Base-by-base conservation (phyloP, 2,329 filamentous ascomycete genomes). In the Paracamarosporium sp. region DNA sequence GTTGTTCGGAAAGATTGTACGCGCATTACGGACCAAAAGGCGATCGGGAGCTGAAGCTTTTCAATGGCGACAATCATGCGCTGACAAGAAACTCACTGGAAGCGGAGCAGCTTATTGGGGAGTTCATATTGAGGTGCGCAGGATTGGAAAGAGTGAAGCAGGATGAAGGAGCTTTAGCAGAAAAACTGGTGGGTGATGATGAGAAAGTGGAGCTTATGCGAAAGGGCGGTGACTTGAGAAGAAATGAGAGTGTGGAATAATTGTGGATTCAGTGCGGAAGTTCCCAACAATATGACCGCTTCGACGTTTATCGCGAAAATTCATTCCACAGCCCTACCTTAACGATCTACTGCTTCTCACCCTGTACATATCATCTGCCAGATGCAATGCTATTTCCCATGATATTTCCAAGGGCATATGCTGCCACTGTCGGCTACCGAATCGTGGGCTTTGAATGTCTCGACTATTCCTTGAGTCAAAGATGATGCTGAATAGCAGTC, bases 11-110 rank as follows among this genome's bases (percentile, higher is more conserved):
- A 61, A 62, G 67, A 48, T 55, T 81, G 56, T 79, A 74, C 57
- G 61, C 66, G 15, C 61, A 66, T 61, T 81, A 81, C 65, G 75
- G 76, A 0, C 50, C 47, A 1, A 56, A 62, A n/a, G 76, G 74
- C 1, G 55, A 71, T 15, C 24, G 25, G 6, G 38, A 9, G 25
- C 20, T 80, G 60, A 71, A 76, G 56, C 58, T 80, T 2, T 81
- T 80, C 62, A 69, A 77, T 5, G 71, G 72, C 0, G 78, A 81
- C 57, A 75, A 80, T 61, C 79, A 82, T 67, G 75, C 76, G 12
- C 64, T 81, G 50, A 78, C 69, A n/a, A 50, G 53, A 27, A 77
- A 79, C 58, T 74, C 75, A 38, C 53, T 61, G 30, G 60, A 71
- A 56, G 79, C 72, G 1, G 79, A 81, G 64, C 69, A 61, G 41